Evolutionary conservation across 2,329 filamentous ascomycete species (phyloP).

Genomic region (Trichoderma breve): DNA sequence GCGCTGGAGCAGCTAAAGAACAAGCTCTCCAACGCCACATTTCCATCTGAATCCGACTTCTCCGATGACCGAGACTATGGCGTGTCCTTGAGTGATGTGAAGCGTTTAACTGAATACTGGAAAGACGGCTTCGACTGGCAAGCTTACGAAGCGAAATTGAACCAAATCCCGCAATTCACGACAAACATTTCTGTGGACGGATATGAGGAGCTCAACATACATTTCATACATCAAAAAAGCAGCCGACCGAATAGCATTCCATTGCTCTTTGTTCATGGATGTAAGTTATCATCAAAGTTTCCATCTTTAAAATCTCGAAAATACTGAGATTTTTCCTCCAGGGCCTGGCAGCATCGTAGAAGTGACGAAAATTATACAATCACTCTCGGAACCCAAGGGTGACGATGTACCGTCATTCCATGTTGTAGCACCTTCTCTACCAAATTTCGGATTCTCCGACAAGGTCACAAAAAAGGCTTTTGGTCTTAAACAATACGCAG

Average conservation of each 20-base stretch:
- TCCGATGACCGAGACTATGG: conserved; percentile 36
- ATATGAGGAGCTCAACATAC: conserved; percentile 59
- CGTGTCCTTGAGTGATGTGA: conserved; percentile 32
- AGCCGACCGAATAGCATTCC: conserved; percentile 55
- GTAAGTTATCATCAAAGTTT: conserved; percentile 30
- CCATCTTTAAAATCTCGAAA: no score
- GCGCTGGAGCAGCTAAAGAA: conserved; percentile 31
- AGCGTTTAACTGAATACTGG: conserved; percentile 39
- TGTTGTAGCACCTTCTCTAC: conserved; percentile 57
- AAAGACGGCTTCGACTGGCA: conserved; percentile 60
- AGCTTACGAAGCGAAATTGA: conserved; percentile 55
- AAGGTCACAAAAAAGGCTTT: conserved; percentile 33
- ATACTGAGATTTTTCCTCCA: conserved; percentile 10
- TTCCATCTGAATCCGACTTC: conserved; percentile 33
- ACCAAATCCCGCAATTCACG: conserved; percentile 57
- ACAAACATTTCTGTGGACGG: conserved; percentile 52
- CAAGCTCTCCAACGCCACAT: conserved; percentile 33
- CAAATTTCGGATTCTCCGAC: conserved; percentile 47
- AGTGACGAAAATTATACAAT: conserved; percentile 59
- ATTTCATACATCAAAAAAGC: conserved; percentile 62
- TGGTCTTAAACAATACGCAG: conserved; percentile 39
- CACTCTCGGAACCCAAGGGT: conserved; percentile 37
- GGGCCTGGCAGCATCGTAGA: conserved; percentile 69
- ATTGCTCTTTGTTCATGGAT: conserved; percentile 66
- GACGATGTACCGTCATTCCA: conserved; percentile 45